Base-by-base conservation (phyloP, 345 rosid species). In the Lepidium sativum region DNA sequence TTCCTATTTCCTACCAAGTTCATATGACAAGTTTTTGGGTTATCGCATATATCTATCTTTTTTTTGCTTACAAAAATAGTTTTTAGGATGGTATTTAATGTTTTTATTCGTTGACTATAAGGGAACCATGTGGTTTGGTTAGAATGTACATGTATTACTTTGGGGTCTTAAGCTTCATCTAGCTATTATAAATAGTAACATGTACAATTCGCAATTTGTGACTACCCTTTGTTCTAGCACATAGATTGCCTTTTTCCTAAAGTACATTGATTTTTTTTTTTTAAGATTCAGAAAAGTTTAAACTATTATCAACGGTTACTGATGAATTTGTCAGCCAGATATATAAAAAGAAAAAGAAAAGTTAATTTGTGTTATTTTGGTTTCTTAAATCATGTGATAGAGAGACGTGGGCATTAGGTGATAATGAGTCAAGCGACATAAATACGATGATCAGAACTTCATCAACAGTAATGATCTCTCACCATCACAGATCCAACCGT, bases 391-490 rank as follows among this genome's bases (percentile, higher is more conserved):
- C 16, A 56, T 48, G 11, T 29, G 17, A 42, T 16, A 73, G 77
- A 53, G 77, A 73, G 68, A 67, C 68, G 47, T 73, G 77, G 73
- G 59, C 73, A 35, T 43, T 43, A 53, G 60, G 72, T 52, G 59
- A 66, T 45, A 51, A 51, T 55, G 16, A 62, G 49, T 40, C 69
- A 73, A 73, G 53, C 38, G 77, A 73, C 31, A 60, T 67, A 45
- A 72, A 67, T 53, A 45, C 57, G 38, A 54, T 60, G 64, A 69
- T 50, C 38, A 65, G 77, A 67, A 53, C 57, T 18, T 59, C 77
- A 67, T 44, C 72, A 66, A 43, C 77, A 66, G 43, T 72, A 60
- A 34, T 73, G 67, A 60, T 57, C 53, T 32, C 57, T 44, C 72
- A 66, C 27, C 57, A 60, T 42, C 68, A 73, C 44, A 44, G 56